A percentile compares a stretch with the other conserved stretches of the same genome.
phyloP scores from a whole-genome alignment of 352 stramenopile genomes.

The Pythium vanterpoolii region DNA sequence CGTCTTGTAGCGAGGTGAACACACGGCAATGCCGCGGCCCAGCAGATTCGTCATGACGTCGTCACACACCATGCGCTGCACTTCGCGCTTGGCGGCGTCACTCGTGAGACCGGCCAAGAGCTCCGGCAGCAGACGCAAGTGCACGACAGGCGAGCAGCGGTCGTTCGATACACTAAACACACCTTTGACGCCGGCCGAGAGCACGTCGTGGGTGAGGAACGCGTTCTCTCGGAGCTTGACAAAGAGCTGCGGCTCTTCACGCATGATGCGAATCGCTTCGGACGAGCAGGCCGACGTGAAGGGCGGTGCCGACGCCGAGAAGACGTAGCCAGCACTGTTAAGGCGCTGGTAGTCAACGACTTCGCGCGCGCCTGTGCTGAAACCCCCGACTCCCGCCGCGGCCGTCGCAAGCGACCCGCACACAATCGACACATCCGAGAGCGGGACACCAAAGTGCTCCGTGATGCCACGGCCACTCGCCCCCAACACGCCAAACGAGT shows the following conservation, averaged over 20 bases:
- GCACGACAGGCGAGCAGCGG: constrained; percentile 63
- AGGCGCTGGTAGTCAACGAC: constrained; percentile 98
- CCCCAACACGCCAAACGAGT: constrained; percentile 95
- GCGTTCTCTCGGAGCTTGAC: constrained; percentile 62
- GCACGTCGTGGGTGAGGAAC: constrained; percentile 49
- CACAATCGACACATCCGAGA: constrained; percentile 92
- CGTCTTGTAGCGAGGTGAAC: constrained; percentile 71
- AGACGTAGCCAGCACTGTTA: constrained; percentile 97
- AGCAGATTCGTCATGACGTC: constrained; percentile 60
- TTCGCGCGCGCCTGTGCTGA: constrained; percentile 95
- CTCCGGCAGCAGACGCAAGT: constrained; percentile 54
- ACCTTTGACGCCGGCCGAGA: constrained; percentile 35
- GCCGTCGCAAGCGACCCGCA: constrained; percentile 93
- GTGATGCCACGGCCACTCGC: constrained; percentile 79
- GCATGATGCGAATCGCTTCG: constrained; percentile 85
- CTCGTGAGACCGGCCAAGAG: constrained; percentile 34
- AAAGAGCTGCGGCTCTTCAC: constrained; percentile 71
- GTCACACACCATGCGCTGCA: constrained; percentile 63
- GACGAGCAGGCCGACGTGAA: constrained; percentile 92
- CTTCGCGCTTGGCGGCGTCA: constrained; percentile 43
- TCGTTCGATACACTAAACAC: constrained; percentile 58
- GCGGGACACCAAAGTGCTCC: constrained; percentile 75
- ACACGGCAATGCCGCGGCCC: constrained; percentile 62
- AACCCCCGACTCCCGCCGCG: constrained; percentile 93
- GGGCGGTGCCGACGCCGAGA: constrained; percentile 95